Evolutionary conservation across 78 protist genomes (phyloP), one percentile per base, ranked within the genome.

Genomic region (Cavenderia fasciculata): DNA sequence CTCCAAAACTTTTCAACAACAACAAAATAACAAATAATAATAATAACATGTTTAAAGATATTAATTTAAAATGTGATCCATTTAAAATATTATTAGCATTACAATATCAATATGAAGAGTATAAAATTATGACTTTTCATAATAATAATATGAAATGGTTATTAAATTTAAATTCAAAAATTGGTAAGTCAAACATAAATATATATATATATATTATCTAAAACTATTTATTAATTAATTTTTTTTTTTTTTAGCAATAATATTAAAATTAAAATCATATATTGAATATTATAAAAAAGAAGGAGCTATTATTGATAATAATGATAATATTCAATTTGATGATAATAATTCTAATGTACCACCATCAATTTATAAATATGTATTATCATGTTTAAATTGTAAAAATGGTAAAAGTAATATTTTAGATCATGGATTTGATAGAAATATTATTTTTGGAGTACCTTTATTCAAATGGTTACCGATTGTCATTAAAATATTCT

Each of bases 71-170:
- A 18, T 52, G 38, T 52, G 31, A n/a, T 29, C 33, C 36, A 1
- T n/a, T 38, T 52, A 23, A 36, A 4, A 38, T 72, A 31, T 36
- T 72, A 8, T 36, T 34, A 19, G 63, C 66, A 49, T 38, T 72
- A 52, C 79, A 72, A 36, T 57, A 52, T n/a, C 79, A 72, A 54
- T 72, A 72, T 72, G 79, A 72, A 52, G 79, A 72, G 23, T 72
- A 52, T 72, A 72, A 72, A 72, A 36, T 72, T 31, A n/a, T 72
- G n/a, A 23, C 79, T 36, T n/a, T 72, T 4, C 49, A 72, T 38
- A 10, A 23, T 2, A 23, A 41, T 34, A 27, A 52, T 52, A 11
- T 72, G 23, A 29, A 52, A 29, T n/a, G 19, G 25, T 72, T 72
- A 38, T 38, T 65, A 38, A 72, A 38, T 6, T 72, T 72, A 52